phyloP scores from a whole-genome alignment of 2,329 filamentous ascomycete genomes.

The Botrytis elliptica region DNA sequence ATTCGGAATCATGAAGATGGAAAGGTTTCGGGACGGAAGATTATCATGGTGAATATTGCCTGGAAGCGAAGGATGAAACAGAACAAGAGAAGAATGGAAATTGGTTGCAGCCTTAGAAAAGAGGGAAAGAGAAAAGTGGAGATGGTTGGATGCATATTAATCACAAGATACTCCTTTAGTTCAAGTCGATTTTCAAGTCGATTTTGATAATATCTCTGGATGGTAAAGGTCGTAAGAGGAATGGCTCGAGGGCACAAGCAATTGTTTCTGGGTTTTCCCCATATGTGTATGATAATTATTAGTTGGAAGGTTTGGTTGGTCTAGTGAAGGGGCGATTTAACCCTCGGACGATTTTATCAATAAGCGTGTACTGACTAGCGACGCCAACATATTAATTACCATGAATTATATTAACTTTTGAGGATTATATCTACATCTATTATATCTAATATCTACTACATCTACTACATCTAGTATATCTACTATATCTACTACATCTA shows the following conservation, averaged over 20 bases:
- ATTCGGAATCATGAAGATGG: neutral
- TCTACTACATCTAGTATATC: too few species aligned
- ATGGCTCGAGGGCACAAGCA: neutral
- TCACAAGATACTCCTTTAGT: neutral
- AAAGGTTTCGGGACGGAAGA: conserved; percentile 10
- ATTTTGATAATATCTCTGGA: neutral
- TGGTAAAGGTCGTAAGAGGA: neutral
- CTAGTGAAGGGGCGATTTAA: neutral
- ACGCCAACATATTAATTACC: neutral
- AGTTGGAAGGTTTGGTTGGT: neutral
- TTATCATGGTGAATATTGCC: neutral
- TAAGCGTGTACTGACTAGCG: neutral
- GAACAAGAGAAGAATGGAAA: conserved; percentile 6
- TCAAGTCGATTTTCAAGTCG: neutral
- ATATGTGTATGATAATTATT: neutral
- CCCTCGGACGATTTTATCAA: neutral
- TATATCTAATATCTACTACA: too few species aligned
- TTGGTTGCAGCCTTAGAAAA: neutral
- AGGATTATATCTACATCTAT: too few species aligned
- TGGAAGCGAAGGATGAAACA: conserved; percentile 1
- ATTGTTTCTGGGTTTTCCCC: neutral
- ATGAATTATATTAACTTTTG: neutral
- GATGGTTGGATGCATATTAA: neutral
- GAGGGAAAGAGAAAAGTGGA: neutral
- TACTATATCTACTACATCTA: neutral